Evolutionary conservation across 345 rosid species (phyloP).

Genomic region (Psidium friedrichsthalianum): DNA sequence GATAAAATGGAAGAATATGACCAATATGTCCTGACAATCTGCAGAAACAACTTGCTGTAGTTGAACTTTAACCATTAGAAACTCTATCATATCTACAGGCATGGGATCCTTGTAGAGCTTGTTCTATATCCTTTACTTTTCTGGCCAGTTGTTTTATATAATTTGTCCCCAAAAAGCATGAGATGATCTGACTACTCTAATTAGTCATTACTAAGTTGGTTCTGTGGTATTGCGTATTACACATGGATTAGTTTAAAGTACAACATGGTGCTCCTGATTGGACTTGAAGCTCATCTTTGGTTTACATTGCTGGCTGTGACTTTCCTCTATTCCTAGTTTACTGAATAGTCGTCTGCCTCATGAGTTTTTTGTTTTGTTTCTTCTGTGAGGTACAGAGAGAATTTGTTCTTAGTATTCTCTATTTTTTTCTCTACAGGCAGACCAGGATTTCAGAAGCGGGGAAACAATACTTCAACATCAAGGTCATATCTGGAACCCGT

Average conservation of each 20-base stretch:
- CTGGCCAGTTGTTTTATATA: not conserved
- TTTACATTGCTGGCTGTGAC: not conserved
- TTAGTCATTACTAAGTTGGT: not conserved
- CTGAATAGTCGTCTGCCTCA: not conserved
- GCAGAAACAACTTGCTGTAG: not conserved
- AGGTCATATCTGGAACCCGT: conserved; percentile 56
- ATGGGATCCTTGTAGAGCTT: not conserved
- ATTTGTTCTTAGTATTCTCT: not conserved
- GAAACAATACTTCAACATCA: conserved; percentile 21
- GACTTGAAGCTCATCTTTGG: not conserved
- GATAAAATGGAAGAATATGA: not conserved
- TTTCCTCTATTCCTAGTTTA: not conserved
- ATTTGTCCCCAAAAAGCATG: not conserved
- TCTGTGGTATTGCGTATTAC: not conserved
- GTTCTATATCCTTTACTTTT: not conserved
- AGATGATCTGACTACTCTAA: not conserved
- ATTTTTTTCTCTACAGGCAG: conserved; percentile 46
- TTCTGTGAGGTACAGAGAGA: not conserved
- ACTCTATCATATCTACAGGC: not conserved
- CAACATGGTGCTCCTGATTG: not conserved
- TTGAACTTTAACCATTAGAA: not conserved
- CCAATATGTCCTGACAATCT: not conserved
- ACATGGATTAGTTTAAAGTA: not conserved
- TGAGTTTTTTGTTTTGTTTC: not conserved
- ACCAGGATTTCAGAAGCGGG: conserved; percentile 60